Conservation (phyloP, 148 eudicot genomes). For the Mesembryanthemum crystallinum region DNA sequence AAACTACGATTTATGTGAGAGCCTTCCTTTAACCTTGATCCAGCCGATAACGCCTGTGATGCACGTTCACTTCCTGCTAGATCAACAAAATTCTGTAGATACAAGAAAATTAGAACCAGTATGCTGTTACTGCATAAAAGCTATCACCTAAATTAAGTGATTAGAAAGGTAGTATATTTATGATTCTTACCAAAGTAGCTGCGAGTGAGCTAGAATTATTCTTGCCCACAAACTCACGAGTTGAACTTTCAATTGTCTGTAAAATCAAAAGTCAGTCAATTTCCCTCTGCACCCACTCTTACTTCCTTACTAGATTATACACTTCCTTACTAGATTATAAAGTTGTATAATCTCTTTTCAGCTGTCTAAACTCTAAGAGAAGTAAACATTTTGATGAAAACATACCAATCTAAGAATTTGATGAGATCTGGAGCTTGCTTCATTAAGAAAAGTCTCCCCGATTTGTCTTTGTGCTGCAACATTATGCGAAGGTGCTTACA, state of each 20-base stretch:
- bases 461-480: slow-evolving; percentile 94
- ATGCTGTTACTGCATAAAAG: background rate
- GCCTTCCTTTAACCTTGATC: slow-evolving; percentile 92
- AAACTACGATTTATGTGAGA: slow-evolving; percentile 96
- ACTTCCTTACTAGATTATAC: background rate
- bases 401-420: slow-evolving; percentile 93
- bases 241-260: slow-evolving; percentile 89
- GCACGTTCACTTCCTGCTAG: slow-evolving; percentile 99
- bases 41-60: slow-evolving; percentile 88
- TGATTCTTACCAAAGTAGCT: slow-evolving; percentile 73
- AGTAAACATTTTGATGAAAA: background rate
- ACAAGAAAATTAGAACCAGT: slow-evolving; percentile 7
- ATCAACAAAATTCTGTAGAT: slow-evolving; percentile 82
- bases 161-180: background rate
- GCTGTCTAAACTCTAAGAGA: background rate
- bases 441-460: slow-evolving; percentile 85
- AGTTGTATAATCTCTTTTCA: background rate
- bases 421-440: slow-evolving; percentile 93
- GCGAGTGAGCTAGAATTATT: slow-evolving; percentile 68
- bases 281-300: too few species aligned
- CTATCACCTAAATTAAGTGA: slow-evolving; percentile 14
- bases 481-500: slow-evolving; percentile 4
- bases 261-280: slow-evolving; percentile 20
- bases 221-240: slow-evolving; percentile 56
- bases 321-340: too few species aligned